Conservation (phyloP, 257 asterid genomes). For the Solanum appendiculatum region DNA sequence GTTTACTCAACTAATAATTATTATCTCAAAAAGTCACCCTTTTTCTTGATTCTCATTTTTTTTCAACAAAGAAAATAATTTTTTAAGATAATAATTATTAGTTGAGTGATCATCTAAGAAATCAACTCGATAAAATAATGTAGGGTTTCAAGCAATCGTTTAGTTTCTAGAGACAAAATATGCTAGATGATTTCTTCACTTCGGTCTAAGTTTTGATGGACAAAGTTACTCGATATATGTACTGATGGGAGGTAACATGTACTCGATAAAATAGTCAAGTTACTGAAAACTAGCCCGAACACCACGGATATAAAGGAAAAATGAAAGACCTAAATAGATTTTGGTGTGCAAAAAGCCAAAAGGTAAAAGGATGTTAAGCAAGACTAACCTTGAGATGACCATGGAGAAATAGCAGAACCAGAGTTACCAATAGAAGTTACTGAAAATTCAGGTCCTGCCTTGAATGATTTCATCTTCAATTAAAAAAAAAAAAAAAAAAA, state of each 20-base stretch:
- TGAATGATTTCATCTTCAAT: slow-evolving; percentile 35
- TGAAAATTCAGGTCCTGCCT: slow-evolving; percentile 7
- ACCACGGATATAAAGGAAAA: neutral
- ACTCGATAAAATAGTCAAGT: neutral
- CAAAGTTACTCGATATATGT: neutral
- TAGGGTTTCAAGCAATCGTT: neutral
- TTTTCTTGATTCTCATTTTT: neutral
- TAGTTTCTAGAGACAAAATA: neutral
- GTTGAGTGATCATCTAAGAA: neutral
- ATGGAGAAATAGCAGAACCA: neutral
- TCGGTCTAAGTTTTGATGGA: too few species aligned
- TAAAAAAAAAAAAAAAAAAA: neutral
- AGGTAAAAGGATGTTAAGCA: neutral
- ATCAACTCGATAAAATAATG: neutral
- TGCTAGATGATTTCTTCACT: neutral
- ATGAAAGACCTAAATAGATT: neutral
- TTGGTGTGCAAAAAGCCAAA: neutral
- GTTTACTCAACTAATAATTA: too few species aligned
- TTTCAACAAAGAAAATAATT: neutral
- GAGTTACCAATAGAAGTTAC: neutral
- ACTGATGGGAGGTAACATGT: neutral
- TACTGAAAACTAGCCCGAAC: accelerated
- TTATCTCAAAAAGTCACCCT: neutral
- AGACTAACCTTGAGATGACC: slow-evolving; percentile 15
- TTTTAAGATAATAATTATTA: neutral